These are phyloP conservation scores for Tuber melanosporum DNA, from an alignment of 495 filamentous ascomycete species.

Conservation along the genomic window DNA sequence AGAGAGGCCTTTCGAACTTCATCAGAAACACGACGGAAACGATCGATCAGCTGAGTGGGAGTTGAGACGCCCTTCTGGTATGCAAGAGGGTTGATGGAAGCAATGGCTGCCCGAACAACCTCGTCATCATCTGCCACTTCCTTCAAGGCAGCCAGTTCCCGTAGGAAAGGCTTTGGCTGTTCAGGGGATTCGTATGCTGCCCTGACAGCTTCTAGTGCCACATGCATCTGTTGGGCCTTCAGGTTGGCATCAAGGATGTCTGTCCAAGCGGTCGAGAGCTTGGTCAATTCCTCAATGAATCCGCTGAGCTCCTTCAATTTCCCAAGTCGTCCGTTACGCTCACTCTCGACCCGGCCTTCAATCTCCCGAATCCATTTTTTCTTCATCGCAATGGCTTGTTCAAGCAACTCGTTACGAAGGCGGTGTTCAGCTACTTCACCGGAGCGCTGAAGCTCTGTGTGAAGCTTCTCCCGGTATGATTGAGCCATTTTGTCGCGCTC, in stretches of 20 bases:
- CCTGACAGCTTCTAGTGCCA: slow-evolving; percentile 88
- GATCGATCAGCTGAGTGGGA: slow-evolving; percentile 75
- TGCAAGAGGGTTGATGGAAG: slow-evolving; percentile 83
- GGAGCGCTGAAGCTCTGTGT: slow-evolving; percentile 65
- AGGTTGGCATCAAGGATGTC: slow-evolving; percentile 80
- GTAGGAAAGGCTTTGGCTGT: slow-evolving; percentile 74
- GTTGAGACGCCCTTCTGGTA: slow-evolving; percentile 90
- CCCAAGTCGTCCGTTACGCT: slow-evolving; percentile 79
- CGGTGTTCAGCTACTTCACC: slow-evolving; percentile 71
- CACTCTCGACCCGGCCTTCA: slow-evolving; percentile 73
- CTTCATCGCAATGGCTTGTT: slow-evolving; percentile 84
- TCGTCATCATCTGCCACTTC: slow-evolving; percentile 76
- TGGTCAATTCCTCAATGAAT: slow-evolving; percentile 71
- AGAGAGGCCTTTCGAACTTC: slow-evolving; percentile 92
- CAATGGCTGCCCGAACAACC: slow-evolving; percentile 83
- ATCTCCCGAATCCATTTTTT: slow-evolving; percentile 72
- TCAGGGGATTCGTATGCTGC: slow-evolving; percentile 67
- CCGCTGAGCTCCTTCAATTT: slow-evolving; percentile 73
- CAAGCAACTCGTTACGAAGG: slow-evolving; percentile 73
- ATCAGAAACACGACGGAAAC: slow-evolving; percentile 86
- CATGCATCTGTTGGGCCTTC: slow-evolving; percentile 87
- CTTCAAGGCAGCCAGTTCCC: slow-evolving; percentile 87
- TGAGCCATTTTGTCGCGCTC: slow-evolving; percentile 71
- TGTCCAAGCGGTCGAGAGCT: slow-evolving; percentile 76
- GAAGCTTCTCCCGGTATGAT: slow-evolving; percentile 71